Evolutionary conservation across 2,329 filamentous ascomycete genomes (phyloP), one percentile per base, ranked within the genome.

Genomic region (Chrysoporthe deuterocubensis): DNA sequence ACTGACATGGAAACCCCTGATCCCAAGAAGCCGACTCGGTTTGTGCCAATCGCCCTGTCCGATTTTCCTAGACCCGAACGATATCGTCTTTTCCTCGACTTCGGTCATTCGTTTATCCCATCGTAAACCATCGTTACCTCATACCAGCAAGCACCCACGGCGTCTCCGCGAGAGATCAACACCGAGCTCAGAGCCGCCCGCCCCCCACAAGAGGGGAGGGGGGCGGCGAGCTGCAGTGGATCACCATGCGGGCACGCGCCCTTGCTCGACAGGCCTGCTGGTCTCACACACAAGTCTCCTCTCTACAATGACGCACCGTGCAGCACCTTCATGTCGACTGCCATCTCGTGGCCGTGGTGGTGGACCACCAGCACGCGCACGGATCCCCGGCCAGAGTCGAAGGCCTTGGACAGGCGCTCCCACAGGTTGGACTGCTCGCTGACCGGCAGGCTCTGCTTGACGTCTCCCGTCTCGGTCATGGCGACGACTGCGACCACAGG

Each of bases 381-480:
- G 79, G 90, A 94, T 81, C 96, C 96, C 80, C 94, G 92, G 80
- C 96, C 96, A 75, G 93, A 91, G 83, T 93, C 90, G 82, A 97
- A 99, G 73, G 94, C 89, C 74, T 91, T 88, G 76, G 87, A 84
- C 73, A 99, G 91, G 76, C 94, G 93, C 73, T 83, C 81, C 86
- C 91, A 93, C 74, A 99, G 90, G 82, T 89, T 89, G 81, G 92
- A 96, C 89, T 99, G 96, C 85, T 97, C 93, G 81, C 97, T 91
- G 81, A 99, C 93, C 69, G 92, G 89, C 69, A 99, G 87, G 76
- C 88, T 89, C 84, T 97, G 94, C 92, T 98, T 98, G 87, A 99
- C 94, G 80, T 99, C 95, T 76, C 96, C 94, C 73, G 91, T 93
- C 91, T 99, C 96, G 79, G 96, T 99, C 94, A 99, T 98, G 86